Conservation (phyloP, 2,329 filamentous ascomycete genomes). For the Xylariaceae sp. region DNA sequence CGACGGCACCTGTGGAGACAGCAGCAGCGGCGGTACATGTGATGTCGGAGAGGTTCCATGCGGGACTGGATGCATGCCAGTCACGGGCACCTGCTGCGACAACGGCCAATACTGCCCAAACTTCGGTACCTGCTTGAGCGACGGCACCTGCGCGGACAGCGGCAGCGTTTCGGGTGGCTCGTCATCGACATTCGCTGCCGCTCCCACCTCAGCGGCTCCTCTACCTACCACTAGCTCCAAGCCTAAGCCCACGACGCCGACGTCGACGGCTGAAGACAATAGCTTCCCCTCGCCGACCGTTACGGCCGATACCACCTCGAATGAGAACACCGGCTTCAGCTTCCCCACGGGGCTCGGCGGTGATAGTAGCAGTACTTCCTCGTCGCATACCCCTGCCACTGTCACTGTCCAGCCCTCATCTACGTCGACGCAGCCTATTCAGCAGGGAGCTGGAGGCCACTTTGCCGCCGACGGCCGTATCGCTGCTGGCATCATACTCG, state of each 20-base stretch:
- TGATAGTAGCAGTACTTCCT: neutral
- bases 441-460: constrained; percentile 25
- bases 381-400: constrained; percentile 7
- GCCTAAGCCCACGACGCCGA: neutral
- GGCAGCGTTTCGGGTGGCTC: neutral
- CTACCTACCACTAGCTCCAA: neutral
- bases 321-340: neutral
- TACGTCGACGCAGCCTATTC: neutral
- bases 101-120: constrained; percentile 34
- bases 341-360: neutral
- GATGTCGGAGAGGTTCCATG: constrained; percentile 25
- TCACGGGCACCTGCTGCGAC: constrained; percentile 32
- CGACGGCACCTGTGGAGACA: neutral
- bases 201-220: constrained; percentile 5
- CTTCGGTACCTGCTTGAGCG: constrained; percentile 31
- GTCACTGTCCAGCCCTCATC: constrained; percentile 17
- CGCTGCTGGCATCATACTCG: constrained; percentile 28
- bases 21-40: constrained; percentile 12
- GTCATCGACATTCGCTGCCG: constrained; percentile 5
- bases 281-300: neutral
- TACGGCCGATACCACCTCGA: neutral
- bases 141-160: constrained; percentile 23
- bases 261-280: neutral
- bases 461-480: constrained; percentile 26
- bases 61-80: constrained; percentile 33